Percentiles rank a stretch among this genome's conserved stretches.
phyloP scores from a whole-genome alignment of 1,284 basidiomycete genomes.

The Somion occarium region DNA sequence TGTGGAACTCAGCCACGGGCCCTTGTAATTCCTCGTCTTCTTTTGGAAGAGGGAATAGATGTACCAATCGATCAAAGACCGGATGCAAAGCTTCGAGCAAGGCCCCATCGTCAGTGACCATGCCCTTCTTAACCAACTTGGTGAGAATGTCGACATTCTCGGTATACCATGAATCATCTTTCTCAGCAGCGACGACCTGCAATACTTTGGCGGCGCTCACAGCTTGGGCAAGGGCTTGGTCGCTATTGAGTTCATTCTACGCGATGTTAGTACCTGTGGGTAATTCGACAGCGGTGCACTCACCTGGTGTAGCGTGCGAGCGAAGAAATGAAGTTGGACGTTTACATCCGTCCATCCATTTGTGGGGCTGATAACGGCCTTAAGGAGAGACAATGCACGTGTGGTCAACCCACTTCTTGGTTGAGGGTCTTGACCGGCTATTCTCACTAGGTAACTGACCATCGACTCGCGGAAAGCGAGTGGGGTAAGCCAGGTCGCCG shows the following conservation, averaged over 20 bases:
- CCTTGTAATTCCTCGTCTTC: conserved; percentile 69
- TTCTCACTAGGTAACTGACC: conserved; percentile 90
- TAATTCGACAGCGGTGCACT: conserved; percentile 18
- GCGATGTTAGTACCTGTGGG: neutral
- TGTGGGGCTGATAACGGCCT: conserved; percentile 69
- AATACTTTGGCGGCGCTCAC: conserved; percentile 88
- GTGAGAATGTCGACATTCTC: conserved; percentile 79
- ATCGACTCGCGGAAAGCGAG: conserved; percentile 82
- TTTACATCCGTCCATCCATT: conserved; percentile 92
- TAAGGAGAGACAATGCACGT: conserved; percentile 79
- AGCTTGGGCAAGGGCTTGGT: conserved; percentile 64
- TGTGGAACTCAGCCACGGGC: conserved; percentile 75
- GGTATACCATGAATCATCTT: conserved; percentile 81
- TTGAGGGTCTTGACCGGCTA: conserved; percentile 70
- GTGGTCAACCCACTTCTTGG: conserved; percentile 63
- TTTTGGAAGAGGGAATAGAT: conserved; percentile 79
- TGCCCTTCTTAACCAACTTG: conserved; percentile 86
- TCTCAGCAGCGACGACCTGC: conserved; percentile 81
- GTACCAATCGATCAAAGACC: conserved; percentile 83
- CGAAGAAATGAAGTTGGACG: conserved; percentile 88
- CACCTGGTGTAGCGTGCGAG: conserved; percentile 78
- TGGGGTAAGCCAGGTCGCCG: conserved; percentile 65
- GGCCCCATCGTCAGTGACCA: conserved; percentile 69
- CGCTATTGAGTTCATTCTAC: conserved; percentile 71
- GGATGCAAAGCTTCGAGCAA: conserved; percentile 81